Evolutionary conservation across 108 stramenopile species (phyloP).

Genomic region (Cyclotella sp.): DNA sequence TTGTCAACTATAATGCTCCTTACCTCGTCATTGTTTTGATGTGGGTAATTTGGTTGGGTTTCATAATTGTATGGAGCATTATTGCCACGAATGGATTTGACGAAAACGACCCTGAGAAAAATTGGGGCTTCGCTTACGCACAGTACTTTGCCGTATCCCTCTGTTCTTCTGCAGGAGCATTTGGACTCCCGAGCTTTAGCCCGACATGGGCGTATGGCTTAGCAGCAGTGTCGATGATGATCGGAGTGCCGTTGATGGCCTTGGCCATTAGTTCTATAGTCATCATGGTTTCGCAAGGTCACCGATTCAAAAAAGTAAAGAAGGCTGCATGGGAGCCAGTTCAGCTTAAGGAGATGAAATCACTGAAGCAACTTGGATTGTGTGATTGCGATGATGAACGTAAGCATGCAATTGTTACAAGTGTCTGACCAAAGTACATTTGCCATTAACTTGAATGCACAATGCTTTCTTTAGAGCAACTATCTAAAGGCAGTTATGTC

Average conservation of each 20-base stretch:
- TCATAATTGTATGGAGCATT: slow-evolving; percentile 38
- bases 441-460: too few species aligned
- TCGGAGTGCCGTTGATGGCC: background rate
- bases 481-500: too few species aligned
- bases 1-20: slow-evolving; percentile 36
- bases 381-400: slow-evolving; percentile 10
- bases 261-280: slow-evolving; percentile 40
- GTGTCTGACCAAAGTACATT: too few species aligned
- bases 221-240: slow-evolving; percentile 39
- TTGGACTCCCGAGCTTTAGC: slow-evolving; percentile 12
- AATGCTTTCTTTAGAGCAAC: too few species aligned
- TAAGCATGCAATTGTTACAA: too few species aligned
- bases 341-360: slow-evolving; percentile 18
- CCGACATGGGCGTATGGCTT: slow-evolving; percentile 33
- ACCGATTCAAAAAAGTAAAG: slow-evolving; percentile 34
- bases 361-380: slow-evolving; percentile 28
- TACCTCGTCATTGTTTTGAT: slow-evolving; percentile 29
- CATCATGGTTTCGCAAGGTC: slow-evolving; percentile 37
- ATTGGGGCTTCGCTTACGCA: slow-evolving; percentile 31
- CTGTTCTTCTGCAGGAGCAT: slow-evolving; percentile 38
- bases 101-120: background rate
- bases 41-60: slow-evolving; percentile 37
- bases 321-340: slow-evolving; percentile 43
- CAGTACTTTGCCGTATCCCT: slow-evolving; percentile 44
- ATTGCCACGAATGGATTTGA: slow-evolving; percentile 16